These are phyloP conservation scores for Coemansia sp. DNA, from an alignment of 192 early-diverging fungal species.

Conservation along the genomic window DNA sequence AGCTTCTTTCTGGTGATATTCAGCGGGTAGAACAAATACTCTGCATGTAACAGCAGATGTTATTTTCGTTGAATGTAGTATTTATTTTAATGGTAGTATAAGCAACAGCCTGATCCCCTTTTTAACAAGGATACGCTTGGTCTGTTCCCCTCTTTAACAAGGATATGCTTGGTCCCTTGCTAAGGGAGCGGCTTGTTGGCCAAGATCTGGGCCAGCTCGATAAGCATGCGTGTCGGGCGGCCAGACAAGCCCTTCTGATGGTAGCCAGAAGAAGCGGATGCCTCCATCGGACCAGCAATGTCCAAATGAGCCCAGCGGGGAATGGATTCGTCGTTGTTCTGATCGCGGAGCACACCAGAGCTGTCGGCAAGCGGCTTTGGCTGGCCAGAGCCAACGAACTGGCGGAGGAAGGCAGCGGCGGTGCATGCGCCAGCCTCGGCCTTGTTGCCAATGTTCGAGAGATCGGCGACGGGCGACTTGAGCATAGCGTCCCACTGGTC, in stretches of 20 bases:
- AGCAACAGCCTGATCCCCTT: too few relatives aligned
- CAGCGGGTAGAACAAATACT: too few relatives aligned
- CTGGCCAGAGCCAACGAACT: slow-evolving; percentile 67
- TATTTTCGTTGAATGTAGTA: too few relatives aligned
- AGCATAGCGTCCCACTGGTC: slow-evolving; percentile 68
- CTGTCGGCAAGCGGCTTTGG: slow-evolving; percentile 16
- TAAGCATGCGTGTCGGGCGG: slow-evolving; percentile 80
- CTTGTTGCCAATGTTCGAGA: slow-evolving; percentile 84
- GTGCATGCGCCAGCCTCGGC: slow-evolving; percentile 84
- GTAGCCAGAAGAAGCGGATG: slow-evolving; percentile 59
- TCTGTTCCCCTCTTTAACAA: neutral
- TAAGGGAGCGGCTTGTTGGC: slow-evolving; percentile 3
- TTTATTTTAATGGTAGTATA: too few relatives aligned
- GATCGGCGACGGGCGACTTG: slow-evolving; percentile 79
- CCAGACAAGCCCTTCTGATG: slow-evolving; percentile 82
- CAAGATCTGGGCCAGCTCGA: slow-evolving; percentile 66
- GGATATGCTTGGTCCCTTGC: neutral
- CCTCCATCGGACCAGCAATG: slow-evolving; percentile 90
- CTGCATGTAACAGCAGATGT: too few relatives aligned
- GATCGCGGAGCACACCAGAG: slow-evolving; percentile 14
- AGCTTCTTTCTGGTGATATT: too few relatives aligned
- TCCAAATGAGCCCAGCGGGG: slow-evolving; percentile 77
- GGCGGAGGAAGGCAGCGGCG: slow-evolving; percentile 85
- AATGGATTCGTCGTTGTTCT: slow-evolving; percentile 49
- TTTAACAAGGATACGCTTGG: neutral